These are phyloP conservation scores for Scenedesmus sp. DNA, from an alignment of 163 green algal species.

Conservation along the genomic window DNA sequence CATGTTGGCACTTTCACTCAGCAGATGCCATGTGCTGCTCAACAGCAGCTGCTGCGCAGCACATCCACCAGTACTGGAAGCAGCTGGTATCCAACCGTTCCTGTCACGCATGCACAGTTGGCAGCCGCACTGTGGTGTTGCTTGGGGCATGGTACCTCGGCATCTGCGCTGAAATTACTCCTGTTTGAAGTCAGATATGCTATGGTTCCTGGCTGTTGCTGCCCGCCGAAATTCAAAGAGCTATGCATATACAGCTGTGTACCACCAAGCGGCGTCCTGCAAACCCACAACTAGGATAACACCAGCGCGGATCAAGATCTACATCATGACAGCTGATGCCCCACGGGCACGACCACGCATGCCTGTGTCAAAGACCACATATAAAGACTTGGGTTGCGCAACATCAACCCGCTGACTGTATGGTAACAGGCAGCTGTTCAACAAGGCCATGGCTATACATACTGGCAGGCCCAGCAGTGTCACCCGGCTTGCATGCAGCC, in stretches of 20 bases:
- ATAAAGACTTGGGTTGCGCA: background rate
- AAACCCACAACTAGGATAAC: no score
- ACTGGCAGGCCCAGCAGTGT: background rate
- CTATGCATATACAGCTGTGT: background rate
- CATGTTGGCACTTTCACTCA: background rate
- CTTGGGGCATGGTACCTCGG: background rate
- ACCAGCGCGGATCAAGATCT: no score
- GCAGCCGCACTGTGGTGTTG: background rate
- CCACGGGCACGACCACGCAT: background rate
- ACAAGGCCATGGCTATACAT: background rate
- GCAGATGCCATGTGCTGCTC: background rate
- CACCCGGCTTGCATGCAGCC: background rate
- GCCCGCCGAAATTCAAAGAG: no score
- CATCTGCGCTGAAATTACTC: background rate
- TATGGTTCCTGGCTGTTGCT: no score
- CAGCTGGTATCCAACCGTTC: background rate
- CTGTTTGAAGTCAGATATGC: no score
- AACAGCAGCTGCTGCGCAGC: background rate
- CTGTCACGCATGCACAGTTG: background rate
- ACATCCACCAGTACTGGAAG: background rate
- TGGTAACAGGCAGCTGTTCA: background rate
- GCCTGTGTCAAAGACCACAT: background rate
- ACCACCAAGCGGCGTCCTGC: no score
- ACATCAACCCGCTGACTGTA: background rate
- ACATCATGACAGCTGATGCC: background rate